A percentile compares a stretch with the other conserved stretches of the same genome.
Evolutionary conservation across 2,329 filamentous ascomycete species (phyloP).

Genomic region (Catunica adiposa): DNA sequence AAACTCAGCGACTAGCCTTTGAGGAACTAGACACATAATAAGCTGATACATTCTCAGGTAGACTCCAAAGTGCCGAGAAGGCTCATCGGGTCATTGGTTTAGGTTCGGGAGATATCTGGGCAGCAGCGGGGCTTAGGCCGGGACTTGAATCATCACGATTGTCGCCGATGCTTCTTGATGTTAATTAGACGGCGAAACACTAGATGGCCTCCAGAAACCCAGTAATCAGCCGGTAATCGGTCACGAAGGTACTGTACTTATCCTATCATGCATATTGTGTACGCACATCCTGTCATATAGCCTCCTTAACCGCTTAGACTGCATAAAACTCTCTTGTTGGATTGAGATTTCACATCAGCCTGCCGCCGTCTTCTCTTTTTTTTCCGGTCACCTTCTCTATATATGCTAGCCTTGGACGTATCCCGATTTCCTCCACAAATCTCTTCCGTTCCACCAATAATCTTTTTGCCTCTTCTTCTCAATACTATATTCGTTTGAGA

Average conservation of each 20-base stretch:
- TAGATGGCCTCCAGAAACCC: no score
- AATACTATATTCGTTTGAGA: background rate
- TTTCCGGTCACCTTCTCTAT: background rate
- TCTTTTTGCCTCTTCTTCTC: background rate
- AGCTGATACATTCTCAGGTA: no score
- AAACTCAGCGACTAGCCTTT: no score
- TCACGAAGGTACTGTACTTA: background rate
- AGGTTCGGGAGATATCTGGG: no score
- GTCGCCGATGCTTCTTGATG: no score
- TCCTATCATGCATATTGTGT: background rate
- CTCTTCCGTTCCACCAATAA: background rate
- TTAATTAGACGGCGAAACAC: no score
- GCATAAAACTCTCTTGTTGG: background rate
- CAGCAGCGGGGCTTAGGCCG: no score
- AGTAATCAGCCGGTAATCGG: no score
- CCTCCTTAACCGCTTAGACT: background rate
- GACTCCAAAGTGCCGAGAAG: no score
- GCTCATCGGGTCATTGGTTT: no score
- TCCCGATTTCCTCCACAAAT: background rate
- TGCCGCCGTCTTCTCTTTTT: background rate
- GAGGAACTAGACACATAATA: no score
- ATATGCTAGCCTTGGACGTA: background rate
- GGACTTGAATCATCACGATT: no score
- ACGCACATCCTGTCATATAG: background rate
- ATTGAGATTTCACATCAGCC: background rate